These are phyloP conservation scores for Phytophthora brassicae DNA, from an alignment of 352 stramenopile species.

Conservation along the genomic window DNA sequence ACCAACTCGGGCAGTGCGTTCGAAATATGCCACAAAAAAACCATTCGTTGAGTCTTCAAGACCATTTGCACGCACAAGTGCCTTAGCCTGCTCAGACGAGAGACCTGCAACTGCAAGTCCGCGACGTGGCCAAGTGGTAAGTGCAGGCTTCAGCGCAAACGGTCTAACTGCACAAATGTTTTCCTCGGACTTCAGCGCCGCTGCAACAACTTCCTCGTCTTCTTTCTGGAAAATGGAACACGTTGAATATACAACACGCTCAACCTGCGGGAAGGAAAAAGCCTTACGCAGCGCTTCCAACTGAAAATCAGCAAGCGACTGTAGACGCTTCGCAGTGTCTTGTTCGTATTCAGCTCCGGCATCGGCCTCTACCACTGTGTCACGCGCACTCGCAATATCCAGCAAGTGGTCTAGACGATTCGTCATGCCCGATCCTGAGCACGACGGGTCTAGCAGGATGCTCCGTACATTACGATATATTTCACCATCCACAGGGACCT, in stretches of 20 bases:
- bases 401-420: slow-evolving; percentile 92
- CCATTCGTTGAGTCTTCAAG: slow-evolving; percentile 94
- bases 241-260: slow-evolving; percentile 96
- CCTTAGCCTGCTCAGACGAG: slow-evolving; percentile 58
- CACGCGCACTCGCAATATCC: slow-evolving; percentile 70
- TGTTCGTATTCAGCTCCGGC: slow-evolving; percentile 44
- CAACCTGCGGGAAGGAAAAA: slow-evolving; percentile 93
- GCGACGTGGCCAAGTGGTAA: slow-evolving; percentile 75
- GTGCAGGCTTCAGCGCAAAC: slow-evolving; percentile 68
- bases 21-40: slow-evolving; percentile 98
- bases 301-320: slow-evolving; percentile 95
- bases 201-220: slow-evolving; percentile 94
- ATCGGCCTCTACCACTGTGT: slow-evolving; percentile 45
- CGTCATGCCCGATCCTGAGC: slow-evolving; percentile 96
- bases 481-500: slow-evolving; percentile 70
- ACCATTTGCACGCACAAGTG: slow-evolving; percentile 90
- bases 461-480: slow-evolving; percentile 87
- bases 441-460: slow-evolving; percentile 96
- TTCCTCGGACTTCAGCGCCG: slow-evolving; percentile 75
- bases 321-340: slow-evolving; percentile 74
- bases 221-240: slow-evolving; percentile 96
- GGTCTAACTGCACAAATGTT: slow-evolving; percentile 44
- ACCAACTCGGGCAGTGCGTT: slow-evolving; percentile 41
- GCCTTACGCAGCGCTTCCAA: slow-evolving; percentile 92
- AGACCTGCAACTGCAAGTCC: slow-evolving; percentile 66